phyloP scores from a whole-genome alignment of 371 early-diverging fungal genomes.

The Blastocladiella emersonii region DNA sequence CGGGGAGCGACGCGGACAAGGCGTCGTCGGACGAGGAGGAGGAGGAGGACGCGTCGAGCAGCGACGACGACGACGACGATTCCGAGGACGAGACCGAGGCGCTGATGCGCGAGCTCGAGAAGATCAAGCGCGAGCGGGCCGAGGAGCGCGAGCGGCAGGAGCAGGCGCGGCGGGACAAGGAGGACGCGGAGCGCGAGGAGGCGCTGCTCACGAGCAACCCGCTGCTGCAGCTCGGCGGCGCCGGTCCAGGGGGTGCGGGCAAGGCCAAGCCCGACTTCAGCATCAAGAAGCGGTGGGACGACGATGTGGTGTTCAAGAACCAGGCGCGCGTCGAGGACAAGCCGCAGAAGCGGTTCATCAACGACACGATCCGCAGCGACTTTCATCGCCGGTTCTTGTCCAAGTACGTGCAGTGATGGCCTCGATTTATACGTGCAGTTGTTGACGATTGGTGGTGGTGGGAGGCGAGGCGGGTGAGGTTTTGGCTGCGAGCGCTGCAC shows the following conservation, averaged over 20 bases:
- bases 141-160: conserved; percentile 78
- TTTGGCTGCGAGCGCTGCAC: no score
- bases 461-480: no score
- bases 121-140: conserved; percentile 85
- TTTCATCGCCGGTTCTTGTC: conserved; percentile 90
- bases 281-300: conserved; percentile 92
- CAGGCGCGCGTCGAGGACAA: conserved; percentile 75
- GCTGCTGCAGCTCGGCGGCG: conserved; percentile 34
- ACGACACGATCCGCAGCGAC: conserved; percentile 87
- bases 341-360: conserved; percentile 85
- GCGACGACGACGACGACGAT: conserved; percentile 46
- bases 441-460: no score
- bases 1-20: not conserved
- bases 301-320: conserved; percentile 93
- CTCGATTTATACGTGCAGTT: no score
- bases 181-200: conserved; percentile 35
- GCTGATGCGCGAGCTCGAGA: conserved; percentile 77
- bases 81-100: conserved; percentile 90
- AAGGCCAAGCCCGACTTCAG: conserved; percentile 46
- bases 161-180: conserved; percentile 43
- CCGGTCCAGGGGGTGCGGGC: conserved; percentile 9
- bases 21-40: conserved; percentile 13
- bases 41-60: conserved; percentile 59
- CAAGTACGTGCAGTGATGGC: conserved; percentile 58
- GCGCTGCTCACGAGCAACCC: conserved; percentile 70